phyloP scores from a whole-genome alignment of 805 yeast genomes.

The Myxozyma melibiosi region DNA sequence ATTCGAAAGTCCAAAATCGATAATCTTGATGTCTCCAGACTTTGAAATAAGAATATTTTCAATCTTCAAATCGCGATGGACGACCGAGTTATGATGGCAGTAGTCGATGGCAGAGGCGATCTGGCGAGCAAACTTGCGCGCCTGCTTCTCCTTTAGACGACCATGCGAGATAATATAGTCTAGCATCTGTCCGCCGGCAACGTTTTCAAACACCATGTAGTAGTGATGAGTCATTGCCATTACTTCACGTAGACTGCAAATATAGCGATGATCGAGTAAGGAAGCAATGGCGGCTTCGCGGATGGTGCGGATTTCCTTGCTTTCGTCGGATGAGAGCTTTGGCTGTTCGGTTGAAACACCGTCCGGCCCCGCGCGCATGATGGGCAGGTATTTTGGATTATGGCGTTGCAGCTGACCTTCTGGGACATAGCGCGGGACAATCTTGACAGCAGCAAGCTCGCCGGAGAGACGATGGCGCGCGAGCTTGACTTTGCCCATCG shows the following conservation, averaged over 20 bases:
- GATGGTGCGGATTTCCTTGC: slow-evolving; percentile 87
- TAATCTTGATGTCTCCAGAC: slow-evolving; percentile 90
- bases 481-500: slow-evolving; percentile 97
- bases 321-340: slow-evolving; percentile 59
- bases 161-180: slow-evolving; percentile 98
- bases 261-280: slow-evolving; percentile 85
- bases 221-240: slow-evolving; percentile 96
- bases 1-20: slow-evolving; percentile 94
- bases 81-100: slow-evolving; percentile 91
- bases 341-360: slow-evolving; percentile 51
- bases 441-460: slow-evolving; percentile 58
- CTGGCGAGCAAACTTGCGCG: slow-evolving; percentile 91
- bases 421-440: slow-evolving; percentile 32
- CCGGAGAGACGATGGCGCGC: slow-evolving; percentile 79
- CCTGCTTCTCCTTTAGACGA: slow-evolving; percentile 87
- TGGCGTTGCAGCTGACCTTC: slow-evolving; percentile 22
- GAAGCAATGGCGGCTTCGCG: slow-evolving; percentile 95
- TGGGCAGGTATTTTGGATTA: slow-evolving; percentile 66
- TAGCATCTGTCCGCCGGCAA: slow-evolving; percentile 95
- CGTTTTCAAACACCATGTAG: slow-evolving; percentile 95
- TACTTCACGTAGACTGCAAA: slow-evolving; percentile 89
- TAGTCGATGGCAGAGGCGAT: slow-evolving; percentile 92
- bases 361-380: slow-evolving; percentile 57
- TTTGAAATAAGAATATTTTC: slow-evolving; percentile 94
- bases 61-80: slow-evolving; percentile 93